Evolutionary conservation across 768 basidiomycete genomes (phyloP), one percentile per base, ranked within the genome.

Genomic region (Daedalea quercina): DNA sequence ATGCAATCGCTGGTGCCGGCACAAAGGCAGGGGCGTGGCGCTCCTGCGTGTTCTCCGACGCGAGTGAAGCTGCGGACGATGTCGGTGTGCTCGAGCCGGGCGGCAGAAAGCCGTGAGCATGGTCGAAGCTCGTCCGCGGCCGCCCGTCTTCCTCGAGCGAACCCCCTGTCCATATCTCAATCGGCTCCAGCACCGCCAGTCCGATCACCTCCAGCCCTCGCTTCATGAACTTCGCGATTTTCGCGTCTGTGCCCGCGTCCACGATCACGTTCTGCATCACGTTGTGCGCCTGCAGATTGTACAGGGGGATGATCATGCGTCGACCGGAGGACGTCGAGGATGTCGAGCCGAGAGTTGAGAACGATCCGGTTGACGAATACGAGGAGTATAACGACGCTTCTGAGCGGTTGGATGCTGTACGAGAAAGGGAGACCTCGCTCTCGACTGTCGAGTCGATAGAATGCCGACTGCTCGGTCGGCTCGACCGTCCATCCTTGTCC

Each of bases 231-330:
- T 80, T 85, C 3, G 90, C 88, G 34, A 93, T 82, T 69, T 87
- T 88, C 20, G 87, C 85, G 53, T 92, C 90, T 0, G 90, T 93
- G 37, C 91, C 91, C 0, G 91, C 91, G 63, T 94, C 91, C 25
- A 90, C 79, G 51, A 94, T 84, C 33, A 82, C 80, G 60, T 92
- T 94, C 12, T 89, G 84, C 76, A 92, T 76, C 47, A 94, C 87
- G 56, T 90, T 87, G 66, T 94, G 91, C 0, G 90, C 90, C 54
- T 87, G 85, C 20, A 94, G 77, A 62, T 92, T 93, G 69, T 93
- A 91, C 2, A 94, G 72, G 0, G 91, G 90, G 52, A 92, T 83
- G 63, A 93, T 92, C 65, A 79, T 82, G 54, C 88, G 77, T n/a
- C 87, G 75, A 25, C 73, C 73, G 11, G 73, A 70, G 9, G 72